Evolutionary conservation across 2,329 filamentous ascomycete genomes (phyloP).

Genomic region (Metarhizium brunneum): DNA sequence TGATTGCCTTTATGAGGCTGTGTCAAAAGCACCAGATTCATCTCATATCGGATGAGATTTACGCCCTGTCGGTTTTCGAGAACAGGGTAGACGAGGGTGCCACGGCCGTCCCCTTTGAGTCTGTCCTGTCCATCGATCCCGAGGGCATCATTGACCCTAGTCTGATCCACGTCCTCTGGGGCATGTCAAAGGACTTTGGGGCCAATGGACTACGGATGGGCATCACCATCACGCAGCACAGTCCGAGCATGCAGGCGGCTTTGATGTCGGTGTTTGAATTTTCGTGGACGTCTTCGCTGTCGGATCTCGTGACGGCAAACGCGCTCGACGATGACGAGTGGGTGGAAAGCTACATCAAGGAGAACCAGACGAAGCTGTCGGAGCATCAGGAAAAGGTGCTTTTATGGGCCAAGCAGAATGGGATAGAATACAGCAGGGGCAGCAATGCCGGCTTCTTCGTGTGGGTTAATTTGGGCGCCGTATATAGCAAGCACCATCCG

Average conservation of each 20-base stretch:
- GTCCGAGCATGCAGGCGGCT: conserved; percentile 26
- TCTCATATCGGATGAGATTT: conserved; percentile 39
- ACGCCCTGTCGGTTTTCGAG: conserved; percentile 42
- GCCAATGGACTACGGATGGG: conserved; percentile 46
- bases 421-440: conserved; percentile 34
- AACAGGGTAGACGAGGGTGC: conserved; percentile 22
- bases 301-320: conserved; percentile 30
- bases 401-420: conserved; percentile 25
- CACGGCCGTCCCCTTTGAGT: conserved; percentile 30
- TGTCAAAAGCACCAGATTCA: conserved; percentile 41
- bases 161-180: conserved; percentile 42
- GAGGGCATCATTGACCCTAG: conserved; percentile 34
- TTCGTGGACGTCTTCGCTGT: conserved; percentile 33
- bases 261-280: conserved; percentile 28
- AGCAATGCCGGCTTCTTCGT: conserved; percentile 46
- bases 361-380: conserved; percentile 31
- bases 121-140: conserved; percentile 33
- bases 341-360: conserved; percentile 31
- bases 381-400: conserved; percentile 28
- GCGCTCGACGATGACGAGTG: conserved; percentile 35
- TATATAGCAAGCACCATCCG: conserved; percentile 13
- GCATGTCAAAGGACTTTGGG: conserved; percentile 43
- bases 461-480: conserved; percentile 37
- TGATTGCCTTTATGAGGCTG: conserved; percentile 33
- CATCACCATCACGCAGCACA: conserved; percentile 36